Evolutionary conservation across 345 rosid species (phyloP), one percentile per base, ranked within the genome.

Genomic region (Acer campestre): DNA sequence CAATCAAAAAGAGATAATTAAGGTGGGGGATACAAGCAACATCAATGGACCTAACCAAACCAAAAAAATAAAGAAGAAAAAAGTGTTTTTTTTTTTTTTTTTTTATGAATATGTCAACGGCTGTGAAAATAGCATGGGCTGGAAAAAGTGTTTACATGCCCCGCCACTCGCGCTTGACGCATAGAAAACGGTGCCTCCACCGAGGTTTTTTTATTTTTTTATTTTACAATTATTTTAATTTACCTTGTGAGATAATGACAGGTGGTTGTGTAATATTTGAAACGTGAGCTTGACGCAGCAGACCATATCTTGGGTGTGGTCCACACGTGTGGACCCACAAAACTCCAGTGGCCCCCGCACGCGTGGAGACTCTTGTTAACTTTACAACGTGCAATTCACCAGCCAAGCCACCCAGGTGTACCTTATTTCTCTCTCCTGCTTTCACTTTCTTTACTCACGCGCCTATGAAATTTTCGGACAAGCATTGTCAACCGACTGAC

Each of bases 151-250:
- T 4, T 10, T 46, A 2, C 86, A 86, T 31, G 23, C 83, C 86
- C 88, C 91, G 89, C 87, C 85, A 88, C 87, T 82, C 73, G 40
- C 88, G 85, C 83, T 70, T 17, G 76, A 40, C 40, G 77, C 80
- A 65, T 78, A 29, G 77, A 78, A 80, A 81, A 53, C 66, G 56
- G 83, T 78, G 83, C 78, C 82, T 46, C 84, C 53, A 2, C 72
- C 22, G 9, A 53, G 64, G 3, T 2, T 2, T 22, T 20, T 20
- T 13, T 6, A 27, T 13, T 3, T 6, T 16, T 17, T 49, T 31
- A 10, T 0, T 0, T 9, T 42, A 7, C 4, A 1, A 4, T 35
- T 35, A 3, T 35, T 35, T n/a, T 1, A 7, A 7, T 0, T 1
- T n/a, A 0, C 80, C 38, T 12, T 17, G 58, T 73, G 8, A 14